These are phyloP conservation scores for Batkoa obscura DNA, from an alignment of 371 early-diverging fungal genomes.

Conservation along the genomic window DNA sequence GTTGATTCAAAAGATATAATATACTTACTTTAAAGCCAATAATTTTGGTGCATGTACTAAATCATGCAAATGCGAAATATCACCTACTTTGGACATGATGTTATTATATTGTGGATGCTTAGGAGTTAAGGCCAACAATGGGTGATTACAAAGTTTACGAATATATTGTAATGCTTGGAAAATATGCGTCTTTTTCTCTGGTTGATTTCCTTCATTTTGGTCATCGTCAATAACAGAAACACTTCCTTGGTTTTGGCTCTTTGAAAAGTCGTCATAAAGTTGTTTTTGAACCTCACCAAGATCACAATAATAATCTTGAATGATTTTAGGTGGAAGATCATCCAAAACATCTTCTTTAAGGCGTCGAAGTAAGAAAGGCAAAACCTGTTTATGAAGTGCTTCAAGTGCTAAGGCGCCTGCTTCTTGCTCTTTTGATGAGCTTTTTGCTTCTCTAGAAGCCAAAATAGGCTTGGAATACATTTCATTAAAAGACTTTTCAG, in stretches of 20 bases:
- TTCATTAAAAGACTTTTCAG: conserved; percentile 78
- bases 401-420: conserved; percentile 71
- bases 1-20: conserved; percentile 1
- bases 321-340: conserved; percentile 99
- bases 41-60: conserved; percentile 86
- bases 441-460: conserved; percentile 74
- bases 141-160: conserved; percentile 92
- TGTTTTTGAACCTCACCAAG: conserved; percentile 68
- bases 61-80: conserved; percentile 51
- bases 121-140: conserved; percentile 71
- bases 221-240: conserved; percentile 15
- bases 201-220: conserved; percentile 16
- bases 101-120: conserved; percentile 62
- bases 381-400: conserved; percentile 86
- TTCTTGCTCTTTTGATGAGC: conserved; percentile 60
- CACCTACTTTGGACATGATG: conserved; percentile 34
- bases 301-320: conserved; percentile 95
- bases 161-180: conserved; percentile 94
- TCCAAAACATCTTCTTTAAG: conserved; percentile 97
- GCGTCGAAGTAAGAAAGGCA: conserved; percentile 93
- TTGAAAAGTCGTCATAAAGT: conserved; percentile 78
- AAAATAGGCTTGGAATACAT: conserved; percentile 80
- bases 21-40: conserved; percentile 49
- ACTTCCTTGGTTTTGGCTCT: conserved; percentile 32
- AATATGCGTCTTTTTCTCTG: conserved; percentile 29